These are phyloP conservation scores for Lachnum nothofagi DNA, from an alignment of 2,329 filamentous ascomycete species.

Conservation along the genomic window DNA sequence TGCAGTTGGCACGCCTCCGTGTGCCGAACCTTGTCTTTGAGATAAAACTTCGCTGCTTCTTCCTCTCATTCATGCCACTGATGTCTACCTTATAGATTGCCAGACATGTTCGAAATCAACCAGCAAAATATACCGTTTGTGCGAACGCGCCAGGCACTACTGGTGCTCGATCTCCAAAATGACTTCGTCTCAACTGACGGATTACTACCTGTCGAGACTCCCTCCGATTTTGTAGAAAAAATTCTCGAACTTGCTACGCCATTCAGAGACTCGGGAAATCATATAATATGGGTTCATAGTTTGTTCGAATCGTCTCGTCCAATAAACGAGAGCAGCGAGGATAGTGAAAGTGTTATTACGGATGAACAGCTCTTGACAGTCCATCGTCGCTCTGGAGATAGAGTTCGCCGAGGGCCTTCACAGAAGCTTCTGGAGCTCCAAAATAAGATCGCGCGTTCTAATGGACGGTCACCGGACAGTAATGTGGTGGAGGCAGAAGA, in stretches of 20 bases:
- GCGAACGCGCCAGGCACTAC: constrained; percentile 61
- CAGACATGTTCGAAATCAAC: constrained; percentile 52
- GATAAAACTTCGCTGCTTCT: background rate
- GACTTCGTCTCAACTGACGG: constrained; percentile 73
- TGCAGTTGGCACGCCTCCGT: no score
- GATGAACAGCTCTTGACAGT: constrained; percentile 22
- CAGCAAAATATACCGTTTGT: constrained; percentile 51
- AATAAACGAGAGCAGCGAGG: constrained; percentile 41
- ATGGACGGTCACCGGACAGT: constrained; percentile 4
- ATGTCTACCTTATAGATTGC: constrained; percentile 16
- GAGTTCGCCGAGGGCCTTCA: constrained; percentile 7
- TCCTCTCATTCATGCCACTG: constrained; percentile 2
- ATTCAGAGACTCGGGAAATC: constrained; percentile 63
- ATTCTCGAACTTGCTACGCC: constrained; percentile 61
- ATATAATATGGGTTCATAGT: constrained; percentile 81
- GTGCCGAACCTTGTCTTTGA: background rate
- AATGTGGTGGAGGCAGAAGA: constrained; percentile 14
- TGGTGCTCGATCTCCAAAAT: constrained; percentile 84
- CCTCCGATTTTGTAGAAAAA: constrained; percentile 61
- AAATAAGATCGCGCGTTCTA: constrained; percentile 13
- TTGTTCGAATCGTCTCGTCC: constrained; percentile 62
- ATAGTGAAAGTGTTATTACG: constrained; percentile 32
- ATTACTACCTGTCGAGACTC: constrained; percentile 59
- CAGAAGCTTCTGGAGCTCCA: constrained; percentile 15
- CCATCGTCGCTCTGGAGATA: constrained; percentile 4